A percentile compares a stretch with the other conserved stretches of the same genome.
These are phyloP conservation scores for Pterulicium gracile DNA, from an alignment of 1,284 basidiomycete species.

Conservation along the genomic window DNA sequence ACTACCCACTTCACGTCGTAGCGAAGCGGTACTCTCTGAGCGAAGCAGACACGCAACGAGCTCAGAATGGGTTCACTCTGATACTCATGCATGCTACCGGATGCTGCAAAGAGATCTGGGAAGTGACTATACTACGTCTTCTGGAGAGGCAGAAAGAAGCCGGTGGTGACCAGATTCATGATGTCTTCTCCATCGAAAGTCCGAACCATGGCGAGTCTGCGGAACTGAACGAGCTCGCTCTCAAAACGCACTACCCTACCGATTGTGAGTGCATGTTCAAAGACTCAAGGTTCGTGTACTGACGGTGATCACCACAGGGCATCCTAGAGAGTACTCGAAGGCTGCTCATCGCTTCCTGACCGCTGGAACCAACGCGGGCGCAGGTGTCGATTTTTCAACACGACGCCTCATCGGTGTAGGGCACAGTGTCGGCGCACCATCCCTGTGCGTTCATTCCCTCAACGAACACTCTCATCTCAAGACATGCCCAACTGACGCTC, in stretches of 20 bases:
- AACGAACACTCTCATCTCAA: too few species aligned
- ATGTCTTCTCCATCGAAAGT: conserved; percentile 11
- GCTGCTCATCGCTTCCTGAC: conserved; percentile 9
- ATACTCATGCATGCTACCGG: conserved; percentile 6
- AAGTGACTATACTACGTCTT: background rate
- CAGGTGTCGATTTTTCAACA: conserved; percentile 3
- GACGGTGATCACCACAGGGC: conserved; percentile 4
- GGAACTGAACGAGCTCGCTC: conserved; percentile 6
- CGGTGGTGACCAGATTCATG: conserved; percentile 7
- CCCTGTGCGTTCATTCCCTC: conserved; percentile 6
- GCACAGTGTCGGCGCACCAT: conserved; percentile 9
- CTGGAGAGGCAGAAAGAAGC: background rate
- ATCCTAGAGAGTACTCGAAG: conserved; percentile 8
- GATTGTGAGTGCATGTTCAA: conserved; percentile 3
- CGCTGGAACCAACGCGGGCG: conserved; percentile 1
- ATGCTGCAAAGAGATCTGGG: conserved; percentile 5
- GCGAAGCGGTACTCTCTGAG: background rate
- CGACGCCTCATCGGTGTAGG: conserved; percentile 10
- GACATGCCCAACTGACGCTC: background rate
- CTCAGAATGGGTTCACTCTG: conserved; percentile 2
- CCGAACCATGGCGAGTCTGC: conserved; percentile 11
- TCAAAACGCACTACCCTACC: conserved; percentile 4
- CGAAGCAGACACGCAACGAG: background rate
- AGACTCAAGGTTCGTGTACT: background rate
- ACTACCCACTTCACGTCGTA: conserved; percentile 1